A percentile compares a stretch with the other conserved stretches of the same genome.
Evolutionary conservation across 2,329 filamentous ascomycete species (phyloP).

Genomic region (Talaromyces sp.): DNA sequence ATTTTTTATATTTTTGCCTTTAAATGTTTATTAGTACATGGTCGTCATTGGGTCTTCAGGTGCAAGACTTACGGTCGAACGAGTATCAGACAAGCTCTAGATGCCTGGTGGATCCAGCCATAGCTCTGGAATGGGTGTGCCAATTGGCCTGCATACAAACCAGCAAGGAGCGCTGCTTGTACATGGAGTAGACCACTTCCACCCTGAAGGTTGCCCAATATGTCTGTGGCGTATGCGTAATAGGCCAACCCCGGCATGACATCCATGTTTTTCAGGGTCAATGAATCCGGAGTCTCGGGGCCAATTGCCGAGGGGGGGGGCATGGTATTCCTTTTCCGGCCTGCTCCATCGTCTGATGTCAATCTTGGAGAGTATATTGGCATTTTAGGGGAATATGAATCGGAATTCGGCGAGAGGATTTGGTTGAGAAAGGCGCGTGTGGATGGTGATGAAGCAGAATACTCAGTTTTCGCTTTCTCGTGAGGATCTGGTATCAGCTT

Average conservation of each 20-base stretch:
- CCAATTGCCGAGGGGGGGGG: slow-evolving; percentile 11
- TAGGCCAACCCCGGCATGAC: slow-evolving; percentile 85
- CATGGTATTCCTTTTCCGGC: slow-evolving; percentile 11
- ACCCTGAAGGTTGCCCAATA: slow-evolving; percentile 73
- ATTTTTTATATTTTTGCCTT: slow-evolving; percentile 28
- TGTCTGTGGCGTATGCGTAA: slow-evolving; percentile 79
- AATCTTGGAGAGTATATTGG: slow-evolving; percentile 15
- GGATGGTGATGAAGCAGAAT: slow-evolving; percentile 12
- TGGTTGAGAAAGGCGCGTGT: slow-evolving; percentile 12
- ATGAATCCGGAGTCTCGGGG: slow-evolving; percentile 16
- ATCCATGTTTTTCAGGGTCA: slow-evolving; percentile 61
- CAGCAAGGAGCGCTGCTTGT: slow-evolving; percentile 77
- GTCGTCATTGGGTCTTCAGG: neutral
- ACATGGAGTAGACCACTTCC: slow-evolving; percentile 77
- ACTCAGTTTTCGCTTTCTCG: neutral
- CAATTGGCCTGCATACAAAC: slow-evolving; percentile 82
- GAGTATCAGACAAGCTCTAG: slow-evolving; percentile 61
- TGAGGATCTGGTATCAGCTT: slow-evolving; percentile 43
- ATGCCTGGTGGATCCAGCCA: slow-evolving; percentile 59
- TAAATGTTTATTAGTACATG: slow-evolving; percentile 4
- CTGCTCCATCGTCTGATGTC: slow-evolving; percentile 14
- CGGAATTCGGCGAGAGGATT: slow-evolving; percentile 20
- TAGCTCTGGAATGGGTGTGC: slow-evolving; percentile 82
- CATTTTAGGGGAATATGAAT: slow-evolving; percentile 10
- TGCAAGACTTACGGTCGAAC: slow-evolving; percentile 59